Conservation (phyloP, 805 yeast genomes). For the Yarrowia hollandica region DNA sequence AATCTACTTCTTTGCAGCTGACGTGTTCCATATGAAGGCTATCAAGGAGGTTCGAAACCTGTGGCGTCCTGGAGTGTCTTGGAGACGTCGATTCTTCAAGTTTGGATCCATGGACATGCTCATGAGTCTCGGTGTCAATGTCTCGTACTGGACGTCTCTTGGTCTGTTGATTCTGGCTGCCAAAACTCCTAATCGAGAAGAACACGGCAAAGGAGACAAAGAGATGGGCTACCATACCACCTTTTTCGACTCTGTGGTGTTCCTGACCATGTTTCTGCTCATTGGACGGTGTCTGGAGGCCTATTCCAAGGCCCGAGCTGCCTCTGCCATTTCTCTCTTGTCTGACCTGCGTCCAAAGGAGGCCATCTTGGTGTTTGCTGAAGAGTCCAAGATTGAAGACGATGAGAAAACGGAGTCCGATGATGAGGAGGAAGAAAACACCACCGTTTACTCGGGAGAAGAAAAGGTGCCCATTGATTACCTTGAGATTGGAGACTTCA, state of each 20-base stretch:
- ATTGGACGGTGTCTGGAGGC: constrained; percentile 71
- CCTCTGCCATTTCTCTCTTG: constrained; percentile 60
- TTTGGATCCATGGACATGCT: constrained; percentile 79
- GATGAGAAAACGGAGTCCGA: neutral
- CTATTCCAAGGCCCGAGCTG: constrained; percentile 64
- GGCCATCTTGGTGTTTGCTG: constrained; percentile 47
- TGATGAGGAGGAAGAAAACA: neutral
- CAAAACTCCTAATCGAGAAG: neutral
- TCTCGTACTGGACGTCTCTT: constrained; percentile 69
- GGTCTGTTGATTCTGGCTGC: constrained; percentile 54
- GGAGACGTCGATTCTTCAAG: constrained; percentile 56
- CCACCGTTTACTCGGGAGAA: constrained; percentile 18
- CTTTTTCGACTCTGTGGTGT: constrained; percentile 78
- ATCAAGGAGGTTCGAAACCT: constrained; percentile 56
- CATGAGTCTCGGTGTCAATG: constrained; percentile 70
- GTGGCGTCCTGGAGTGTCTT: constrained; percentile 58
- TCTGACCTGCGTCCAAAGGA: constrained; percentile 52
- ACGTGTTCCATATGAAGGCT: constrained; percentile 69
- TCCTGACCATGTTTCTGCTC: constrained; percentile 66
- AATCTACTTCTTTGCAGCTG: constrained; percentile 72
- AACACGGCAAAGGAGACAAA: neutral
- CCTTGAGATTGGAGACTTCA: constrained; percentile 85
- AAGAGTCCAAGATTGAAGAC: neutral
- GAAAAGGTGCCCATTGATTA: constrained; percentile 40
- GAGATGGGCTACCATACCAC: constrained; percentile 51